Conservation (phyloP, 495 filamentous ascomycete species). For the Diplogelasinospora grovesii region DNA sequence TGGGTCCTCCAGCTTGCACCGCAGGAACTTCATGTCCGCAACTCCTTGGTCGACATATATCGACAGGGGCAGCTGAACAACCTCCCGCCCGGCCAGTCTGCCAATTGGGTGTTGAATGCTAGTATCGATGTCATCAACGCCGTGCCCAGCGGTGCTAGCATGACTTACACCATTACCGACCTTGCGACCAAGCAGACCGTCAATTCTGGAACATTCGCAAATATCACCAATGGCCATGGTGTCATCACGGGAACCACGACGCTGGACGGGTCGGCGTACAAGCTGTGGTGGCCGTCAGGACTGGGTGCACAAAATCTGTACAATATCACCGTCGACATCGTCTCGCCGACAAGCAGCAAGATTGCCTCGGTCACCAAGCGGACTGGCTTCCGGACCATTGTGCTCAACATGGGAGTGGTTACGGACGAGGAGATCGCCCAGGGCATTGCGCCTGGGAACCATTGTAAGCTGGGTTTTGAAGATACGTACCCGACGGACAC, state of each 20-base stretch:
- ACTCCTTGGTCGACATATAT: slow-evolving; percentile 55
- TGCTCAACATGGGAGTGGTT: slow-evolving; percentile 55
- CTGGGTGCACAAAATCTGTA: slow-evolving; percentile 57
- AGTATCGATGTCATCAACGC: slow-evolving; percentile 57
- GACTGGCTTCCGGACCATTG: slow-evolving; percentile 61
- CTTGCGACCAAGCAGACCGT: slow-evolving; percentile 38
- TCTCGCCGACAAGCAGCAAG: slow-evolving; percentile 26
- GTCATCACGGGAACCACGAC: slow-evolving; percentile 46
- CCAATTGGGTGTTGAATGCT: slow-evolving; percentile 63
- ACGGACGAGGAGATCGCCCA: slow-evolving; percentile 49
- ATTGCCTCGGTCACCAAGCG: slow-evolving; percentile 48
- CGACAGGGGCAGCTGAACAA: slow-evolving; percentile 55
- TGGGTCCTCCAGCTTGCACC: slow-evolving; percentile 48
- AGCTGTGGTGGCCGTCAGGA: slow-evolving; percentile 60
- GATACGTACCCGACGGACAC: too few species aligned
- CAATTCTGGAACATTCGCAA: slow-evolving; percentile 34
- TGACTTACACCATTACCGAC: slow-evolving; percentile 52
- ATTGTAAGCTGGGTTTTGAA: slow-evolving; percentile 41
- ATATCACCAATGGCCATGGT: slow-evolving; percentile 38
- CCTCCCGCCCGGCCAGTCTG: slow-evolving; percentile 51
- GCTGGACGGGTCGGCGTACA: slow-evolving; percentile 39
- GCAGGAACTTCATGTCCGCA: slow-evolving; percentile 46
- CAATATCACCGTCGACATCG: slow-evolving; percentile 46
- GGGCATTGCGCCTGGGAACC: slow-evolving; percentile 56
- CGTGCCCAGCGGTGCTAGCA: slow-evolving; percentile 38